Conservation (phyloP, 139 green algal species). For the Trebouxia sp. region DNA sequence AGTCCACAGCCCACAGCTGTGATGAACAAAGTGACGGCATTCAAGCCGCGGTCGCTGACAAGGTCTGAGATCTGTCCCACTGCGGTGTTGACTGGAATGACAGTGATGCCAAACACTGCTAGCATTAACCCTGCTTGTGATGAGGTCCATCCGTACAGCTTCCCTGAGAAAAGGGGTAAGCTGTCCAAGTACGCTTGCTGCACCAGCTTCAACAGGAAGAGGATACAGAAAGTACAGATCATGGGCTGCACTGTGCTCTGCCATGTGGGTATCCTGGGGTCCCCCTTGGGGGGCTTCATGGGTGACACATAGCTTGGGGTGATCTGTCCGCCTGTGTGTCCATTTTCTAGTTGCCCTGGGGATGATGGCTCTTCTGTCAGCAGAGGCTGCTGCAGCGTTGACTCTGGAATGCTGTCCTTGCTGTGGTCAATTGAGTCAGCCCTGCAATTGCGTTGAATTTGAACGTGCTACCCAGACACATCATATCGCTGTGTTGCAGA, state of each 20-base stretch:
- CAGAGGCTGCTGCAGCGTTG: constrained; percentile 31
- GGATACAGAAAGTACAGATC: background rate
- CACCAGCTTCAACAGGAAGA: constrained; percentile 24
- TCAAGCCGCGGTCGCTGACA: constrained; percentile 13
- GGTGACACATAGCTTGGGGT: background rate
- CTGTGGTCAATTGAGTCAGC: constrained; percentile 23
- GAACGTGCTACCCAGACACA: too few species aligned
- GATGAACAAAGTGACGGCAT: background rate
- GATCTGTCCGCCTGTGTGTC: background rate
- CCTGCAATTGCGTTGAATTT: too few species aligned
- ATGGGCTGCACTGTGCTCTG: constrained; percentile 9
- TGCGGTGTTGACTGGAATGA: constrained; percentile 23
- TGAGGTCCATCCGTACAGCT: constrained; percentile 43
- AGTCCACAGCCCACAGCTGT: constrained; percentile 17
- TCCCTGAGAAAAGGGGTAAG: constrained; percentile 47
- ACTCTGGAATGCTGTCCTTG: constrained; percentile 25
- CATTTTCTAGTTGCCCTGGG: background rate
- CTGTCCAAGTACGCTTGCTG: constrained; percentile 53
- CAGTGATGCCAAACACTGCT: constrained; percentile 35
- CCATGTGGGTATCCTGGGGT: background rate
- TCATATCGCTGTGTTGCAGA: too few species aligned
- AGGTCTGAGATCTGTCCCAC: constrained; percentile 11
- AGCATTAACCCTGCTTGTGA: constrained; percentile 45
- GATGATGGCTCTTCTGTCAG: background rate
- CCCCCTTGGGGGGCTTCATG: background rate